A percentile compares a stretch with the other conserved stretches of the same genome.
These are phyloP conservation scores for Aspergillus biplanus DNA, from an alignment of 495 filamentous ascomycete species.

Conservation along the genomic window DNA sequence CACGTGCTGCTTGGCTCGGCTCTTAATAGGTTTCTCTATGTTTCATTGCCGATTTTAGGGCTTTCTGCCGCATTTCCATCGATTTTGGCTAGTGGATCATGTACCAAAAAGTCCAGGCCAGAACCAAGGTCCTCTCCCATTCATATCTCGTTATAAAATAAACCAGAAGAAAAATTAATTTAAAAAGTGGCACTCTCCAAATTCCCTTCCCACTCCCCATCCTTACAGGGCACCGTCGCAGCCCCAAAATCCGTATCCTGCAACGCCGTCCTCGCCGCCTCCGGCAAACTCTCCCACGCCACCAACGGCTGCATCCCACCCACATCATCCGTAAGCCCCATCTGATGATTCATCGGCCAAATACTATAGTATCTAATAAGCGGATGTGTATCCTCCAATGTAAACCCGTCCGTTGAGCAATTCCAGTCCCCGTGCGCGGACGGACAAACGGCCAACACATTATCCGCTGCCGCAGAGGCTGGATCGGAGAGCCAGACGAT, in stretches of 20 bases:
- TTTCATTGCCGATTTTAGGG: no score
- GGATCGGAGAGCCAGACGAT: slow-evolving; percentile 49
- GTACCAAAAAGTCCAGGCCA: not conserved
- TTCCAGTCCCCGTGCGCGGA: slow-evolving; percentile 57
- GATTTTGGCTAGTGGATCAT: no score
- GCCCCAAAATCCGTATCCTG: slow-evolving; percentile 46
- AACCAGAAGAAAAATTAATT: not conserved
- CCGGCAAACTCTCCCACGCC: slow-evolving; percentile 56
- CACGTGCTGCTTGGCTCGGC: no score
- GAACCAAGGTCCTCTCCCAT: not conserved
- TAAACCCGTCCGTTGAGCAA: slow-evolving; percentile 44
- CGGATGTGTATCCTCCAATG: slow-evolving; percentile 41
- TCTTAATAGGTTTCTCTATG: no score
- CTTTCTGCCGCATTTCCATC: no score
- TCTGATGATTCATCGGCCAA: slow-evolving; percentile 55
- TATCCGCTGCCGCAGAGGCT: slow-evolving; percentile 39
- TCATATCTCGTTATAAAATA: not conserved
- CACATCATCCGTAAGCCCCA: slow-evolving; percentile 44
- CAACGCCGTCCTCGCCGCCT: slow-evolving; percentile 40
- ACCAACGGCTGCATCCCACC: slow-evolving; percentile 57
- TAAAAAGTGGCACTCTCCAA: slow-evolving; percentile 42
- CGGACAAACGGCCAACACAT: slow-evolving; percentile 54
- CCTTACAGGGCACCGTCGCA: slow-evolving; percentile 51
- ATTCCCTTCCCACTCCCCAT: slow-evolving; percentile 44
- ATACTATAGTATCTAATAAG: slow-evolving; percentile 52